phyloP scores from a whole-genome alignment of 1,284 basidiomycete species.

The Microbotryum violaceum region DNA sequence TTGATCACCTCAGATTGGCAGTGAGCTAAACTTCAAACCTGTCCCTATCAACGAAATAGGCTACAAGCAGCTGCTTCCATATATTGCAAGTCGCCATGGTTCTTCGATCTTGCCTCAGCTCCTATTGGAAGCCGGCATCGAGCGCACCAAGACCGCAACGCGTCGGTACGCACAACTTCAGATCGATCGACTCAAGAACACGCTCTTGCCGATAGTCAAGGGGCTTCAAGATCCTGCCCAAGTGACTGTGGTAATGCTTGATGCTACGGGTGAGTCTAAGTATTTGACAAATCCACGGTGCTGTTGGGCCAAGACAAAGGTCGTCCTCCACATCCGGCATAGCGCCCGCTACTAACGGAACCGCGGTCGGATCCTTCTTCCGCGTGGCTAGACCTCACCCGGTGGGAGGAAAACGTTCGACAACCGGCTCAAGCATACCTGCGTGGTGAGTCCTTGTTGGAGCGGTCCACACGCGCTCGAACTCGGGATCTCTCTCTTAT shows the following conservation, averaged over 20 bases:
- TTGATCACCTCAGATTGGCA: too few species aligned
- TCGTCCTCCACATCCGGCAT: too few species aligned
- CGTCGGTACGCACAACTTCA: constrained; percentile 85
- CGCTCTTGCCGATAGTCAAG: constrained; percentile 68
- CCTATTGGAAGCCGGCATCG: constrained; percentile 54
- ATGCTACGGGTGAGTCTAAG: constrained; percentile 58
- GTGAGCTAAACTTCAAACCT: too few species aligned
- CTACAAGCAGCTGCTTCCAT: constrained; percentile 44
- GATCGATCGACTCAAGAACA: constrained; percentile 82
- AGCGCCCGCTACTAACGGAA: too few species aligned
- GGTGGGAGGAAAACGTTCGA: constrained; percentile 48
- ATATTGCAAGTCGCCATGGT: constrained; percentile 7
- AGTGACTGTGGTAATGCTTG: constrained; percentile 49
- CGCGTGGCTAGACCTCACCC: constrained; percentile 47
- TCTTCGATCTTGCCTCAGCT: constrained; percentile 24
- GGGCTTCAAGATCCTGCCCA: constrained; percentile 40
- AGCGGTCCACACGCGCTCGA: too few species aligned
- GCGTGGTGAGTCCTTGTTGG: too few species aligned
- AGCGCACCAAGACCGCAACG: constrained; percentile 76
- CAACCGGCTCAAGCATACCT: constrained; percentile 37
- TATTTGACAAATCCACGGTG: background rate
- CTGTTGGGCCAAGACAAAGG: background rate
- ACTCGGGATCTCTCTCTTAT: too few species aligned
- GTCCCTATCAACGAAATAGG: too few species aligned
- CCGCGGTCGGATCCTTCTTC: too few species aligned